A percentile compares a stretch with the other conserved stretches of the same genome.
These are phyloP conservation scores for Xylariaceae sp. DNA, from an alignment of 2,329 filamentous ascomycete genomes.

Conservation along the genomic window DNA sequence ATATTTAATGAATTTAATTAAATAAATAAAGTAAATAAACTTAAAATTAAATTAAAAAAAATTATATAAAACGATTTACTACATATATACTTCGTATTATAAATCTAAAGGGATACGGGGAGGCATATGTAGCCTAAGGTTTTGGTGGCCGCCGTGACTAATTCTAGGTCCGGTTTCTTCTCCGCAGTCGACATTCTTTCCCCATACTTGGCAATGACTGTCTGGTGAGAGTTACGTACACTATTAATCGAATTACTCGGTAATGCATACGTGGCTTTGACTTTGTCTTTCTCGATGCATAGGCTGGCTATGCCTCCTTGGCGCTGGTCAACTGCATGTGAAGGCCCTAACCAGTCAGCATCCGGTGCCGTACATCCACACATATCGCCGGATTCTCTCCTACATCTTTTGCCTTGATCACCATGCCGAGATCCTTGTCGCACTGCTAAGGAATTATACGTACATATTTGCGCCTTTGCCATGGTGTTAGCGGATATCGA, in stretches of 20 bases:
- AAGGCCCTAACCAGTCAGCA: too few species aligned
- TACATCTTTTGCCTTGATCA: background rate
- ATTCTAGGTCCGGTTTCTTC: background rate
- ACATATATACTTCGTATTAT: background rate
- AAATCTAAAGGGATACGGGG: too few species aligned
- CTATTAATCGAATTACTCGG: background rate
- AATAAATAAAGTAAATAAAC: too few species aligned
- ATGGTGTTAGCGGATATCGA: background rate
- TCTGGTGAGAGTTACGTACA: background rate
- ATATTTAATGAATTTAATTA: too few species aligned
- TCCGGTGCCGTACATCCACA: background rate
- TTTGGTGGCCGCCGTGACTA: background rate
- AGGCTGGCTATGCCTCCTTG: background rate
- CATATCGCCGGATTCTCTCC: background rate
- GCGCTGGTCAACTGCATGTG: background rate
- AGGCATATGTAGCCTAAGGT: background rate
- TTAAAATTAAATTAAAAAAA: too few species aligned
- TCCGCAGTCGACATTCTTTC: background rate
- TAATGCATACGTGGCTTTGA: background rate
- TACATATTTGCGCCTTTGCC: background rate
- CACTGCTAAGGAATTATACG: background rate
- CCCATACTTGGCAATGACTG: background rate
- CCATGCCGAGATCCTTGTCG: background rate
- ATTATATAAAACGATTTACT: too few species aligned
- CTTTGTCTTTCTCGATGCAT: background rate